Percentiles rank a stretch among this genome's conserved stretches.
These are phyloP conservation scores for Teunomyces pallodes DNA, from an alignment of 805 yeast genomes.

Conservation along the genomic window DNA sequence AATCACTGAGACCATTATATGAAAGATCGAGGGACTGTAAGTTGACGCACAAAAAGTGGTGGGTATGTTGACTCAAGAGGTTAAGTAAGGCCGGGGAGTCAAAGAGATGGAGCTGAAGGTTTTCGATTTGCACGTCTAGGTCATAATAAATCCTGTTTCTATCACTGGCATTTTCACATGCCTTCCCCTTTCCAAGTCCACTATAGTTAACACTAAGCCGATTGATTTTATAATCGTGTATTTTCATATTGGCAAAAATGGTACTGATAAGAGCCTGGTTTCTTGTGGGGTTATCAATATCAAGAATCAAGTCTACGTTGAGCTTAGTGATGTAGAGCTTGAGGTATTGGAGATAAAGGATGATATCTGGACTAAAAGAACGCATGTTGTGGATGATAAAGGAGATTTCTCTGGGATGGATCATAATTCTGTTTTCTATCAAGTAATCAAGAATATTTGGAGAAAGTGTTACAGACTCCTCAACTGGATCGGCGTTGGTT, in stretches of 20 bases:
- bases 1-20: conserved; percentile 24
- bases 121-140: neutral
- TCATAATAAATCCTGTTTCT: neutral
- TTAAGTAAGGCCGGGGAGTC: conserved; percentile 10
- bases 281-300: conserved; percentile 9
- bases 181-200: neutral
- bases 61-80: conserved; percentile 8
- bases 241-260: conserved; percentile 4
- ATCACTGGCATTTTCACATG: neutral
- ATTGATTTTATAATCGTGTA: neutral
- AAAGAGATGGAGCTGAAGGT: conserved; percentile 14
- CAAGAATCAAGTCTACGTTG: conserved; percentile 15
- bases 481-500: neutral
- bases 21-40: conserved; percentile 25
- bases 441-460: conserved; percentile 16
- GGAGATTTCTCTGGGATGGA: conserved; percentile 18
- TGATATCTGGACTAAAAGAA: conserved; percentile 3
- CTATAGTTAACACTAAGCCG: neutral
- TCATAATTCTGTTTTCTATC: conserved; percentile 13
- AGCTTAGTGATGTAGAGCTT: conserved; percentile 12
- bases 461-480: conserved; percentile 3
- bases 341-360: conserved; percentile 8
- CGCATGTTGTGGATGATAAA: conserved; percentile 13
- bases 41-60: conserved; percentile 6
- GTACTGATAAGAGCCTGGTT: conserved; percentile 3